A percentile compares a stretch with the other conserved stretches of the same genome.
phyloP scores from a whole-genome alignment of 345 rosid genomes.

The Corymbia maculata region DNA sequence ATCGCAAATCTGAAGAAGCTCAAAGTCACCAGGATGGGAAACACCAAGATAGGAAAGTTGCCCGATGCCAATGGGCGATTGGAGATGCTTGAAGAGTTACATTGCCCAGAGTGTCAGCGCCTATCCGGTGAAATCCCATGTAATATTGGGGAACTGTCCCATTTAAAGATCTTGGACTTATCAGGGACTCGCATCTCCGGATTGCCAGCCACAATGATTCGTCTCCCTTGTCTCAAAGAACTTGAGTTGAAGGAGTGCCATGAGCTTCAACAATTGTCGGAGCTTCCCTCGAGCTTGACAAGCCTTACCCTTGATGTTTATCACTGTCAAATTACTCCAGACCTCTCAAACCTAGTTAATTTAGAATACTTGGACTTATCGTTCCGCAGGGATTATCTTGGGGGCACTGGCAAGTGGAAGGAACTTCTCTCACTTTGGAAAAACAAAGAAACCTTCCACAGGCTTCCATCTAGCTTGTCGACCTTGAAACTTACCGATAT shows the following conservation, averaged over 20 bases:
- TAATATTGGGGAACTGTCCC: not conserved
- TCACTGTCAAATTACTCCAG: not conserved
- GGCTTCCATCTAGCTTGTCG: not conserved
- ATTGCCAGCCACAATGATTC: not conserved
- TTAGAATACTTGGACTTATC: not conserved
- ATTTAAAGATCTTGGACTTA: not conserved
- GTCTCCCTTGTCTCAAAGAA: not conserved
- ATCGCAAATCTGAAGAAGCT: not conserved
- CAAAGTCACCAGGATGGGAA: not conserved
- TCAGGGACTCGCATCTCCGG: not conserved
- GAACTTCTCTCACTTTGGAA: not conserved
- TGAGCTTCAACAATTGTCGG: not conserved
- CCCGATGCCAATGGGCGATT: not conserved
- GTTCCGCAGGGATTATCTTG: not conserved
- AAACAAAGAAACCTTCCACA: not conserved
- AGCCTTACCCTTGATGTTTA: not conserved
- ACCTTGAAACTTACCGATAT: not conserved
- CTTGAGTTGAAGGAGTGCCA: not conserved
- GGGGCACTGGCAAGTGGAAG: not conserved
- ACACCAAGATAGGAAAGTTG: not conserved
- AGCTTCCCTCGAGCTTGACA: not conserved
- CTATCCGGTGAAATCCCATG: not conserved
- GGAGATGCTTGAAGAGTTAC: not conserved
- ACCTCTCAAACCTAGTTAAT: not conserved
- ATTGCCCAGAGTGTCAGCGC: not conserved